Evolutionary conservation across 257 asterid genomes (phyloP).

Genomic region (Solanum pennellii): DNA sequence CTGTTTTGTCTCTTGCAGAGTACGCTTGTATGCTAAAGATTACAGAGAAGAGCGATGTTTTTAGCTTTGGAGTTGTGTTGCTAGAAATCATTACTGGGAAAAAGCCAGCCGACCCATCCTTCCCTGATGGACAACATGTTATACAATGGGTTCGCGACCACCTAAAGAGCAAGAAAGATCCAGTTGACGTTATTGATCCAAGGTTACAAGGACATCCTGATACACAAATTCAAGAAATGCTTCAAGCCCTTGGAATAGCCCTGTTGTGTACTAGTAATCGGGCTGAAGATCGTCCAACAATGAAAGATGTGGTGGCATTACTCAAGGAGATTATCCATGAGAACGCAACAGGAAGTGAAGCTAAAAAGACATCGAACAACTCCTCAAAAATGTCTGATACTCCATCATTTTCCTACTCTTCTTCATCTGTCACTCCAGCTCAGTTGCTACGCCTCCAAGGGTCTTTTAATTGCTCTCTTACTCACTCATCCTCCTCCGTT

Average conservation of each 20-base stretch:
- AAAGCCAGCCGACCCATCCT: conserved; percentile 59
- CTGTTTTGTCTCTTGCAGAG: conserved; percentile 27
- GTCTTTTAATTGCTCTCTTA: conserved; percentile 47
- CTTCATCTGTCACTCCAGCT: conserved; percentile 42
- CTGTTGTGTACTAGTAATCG: conserved; percentile 71
- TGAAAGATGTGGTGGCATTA: conserved; percentile 79
- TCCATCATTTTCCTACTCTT: conserved; percentile 28
- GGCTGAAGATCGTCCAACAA: conserved; percentile 59
- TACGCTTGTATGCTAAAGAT: conserved; percentile 56
- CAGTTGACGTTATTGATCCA: conserved; percentile 44
- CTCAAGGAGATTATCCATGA: conserved; percentile 60
- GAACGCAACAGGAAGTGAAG: conserved; percentile 18
- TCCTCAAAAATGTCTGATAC: conserved; percentile 11
- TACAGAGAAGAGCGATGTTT: conserved; percentile 67
- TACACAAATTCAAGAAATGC: conserved; percentile 73
- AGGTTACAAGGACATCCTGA: conserved; percentile 65
- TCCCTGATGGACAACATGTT: conserved; percentile 59
- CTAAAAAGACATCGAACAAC: conserved; percentile 28
- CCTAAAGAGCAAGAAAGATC: conserved; percentile 46
- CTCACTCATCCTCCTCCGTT: conserved; percentile 51
- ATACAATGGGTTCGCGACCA: conserved; percentile 70
- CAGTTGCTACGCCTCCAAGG: conserved; percentile 51
- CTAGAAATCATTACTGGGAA: conserved; percentile 66
- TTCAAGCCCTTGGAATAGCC: conserved; percentile 73
- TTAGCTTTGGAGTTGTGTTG: conserved; percentile 68